phyloP scores from a whole-genome alignment of 495 filamentous ascomycete genomes.

The Arthonia radiata region DNA sequence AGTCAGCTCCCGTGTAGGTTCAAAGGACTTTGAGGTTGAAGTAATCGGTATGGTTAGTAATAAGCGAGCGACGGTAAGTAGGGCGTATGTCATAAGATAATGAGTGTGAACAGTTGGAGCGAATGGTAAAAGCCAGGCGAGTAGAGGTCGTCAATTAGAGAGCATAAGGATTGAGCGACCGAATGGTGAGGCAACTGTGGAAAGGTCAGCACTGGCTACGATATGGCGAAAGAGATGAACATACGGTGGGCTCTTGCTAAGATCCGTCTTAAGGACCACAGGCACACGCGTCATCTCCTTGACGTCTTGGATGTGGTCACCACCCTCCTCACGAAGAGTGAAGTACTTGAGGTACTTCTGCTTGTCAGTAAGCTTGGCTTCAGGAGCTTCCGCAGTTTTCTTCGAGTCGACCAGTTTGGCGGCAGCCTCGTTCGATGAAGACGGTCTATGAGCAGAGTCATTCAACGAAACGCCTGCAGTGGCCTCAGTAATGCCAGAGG shows the following conservation, averaged over 20 bases:
- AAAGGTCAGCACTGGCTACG: slow-evolving; percentile 13
- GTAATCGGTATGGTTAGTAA: too few relatives aligned
- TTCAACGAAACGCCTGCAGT: slow-evolving; percentile 66
- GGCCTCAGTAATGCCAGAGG: slow-evolving; percentile 62
- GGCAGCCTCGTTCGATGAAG: too few relatives aligned
- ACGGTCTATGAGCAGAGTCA: slow-evolving; percentile 26
- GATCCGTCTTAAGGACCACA: slow-evolving; percentile 90
- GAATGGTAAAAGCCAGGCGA: too few relatives aligned
- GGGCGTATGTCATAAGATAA: too few relatives aligned
- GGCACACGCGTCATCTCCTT: slow-evolving; percentile 92
- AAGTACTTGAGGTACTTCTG: slow-evolving; percentile 89
- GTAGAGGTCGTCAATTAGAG: too few relatives aligned
- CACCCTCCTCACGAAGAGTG: slow-evolving; percentile 70
- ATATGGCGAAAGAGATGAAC: slow-evolving; percentile 15
- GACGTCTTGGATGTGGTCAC: slow-evolving; percentile 93
- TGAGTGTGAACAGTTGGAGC: too few relatives aligned
- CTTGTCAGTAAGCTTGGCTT: slow-evolving; percentile 68
- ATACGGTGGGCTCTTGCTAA: slow-evolving; percentile 97
- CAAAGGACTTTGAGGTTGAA: too few relatives aligned
- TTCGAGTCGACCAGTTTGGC: slow-evolving; percentile 78
- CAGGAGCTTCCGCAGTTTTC: slow-evolving; percentile 66
- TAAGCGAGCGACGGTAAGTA: too few relatives aligned
- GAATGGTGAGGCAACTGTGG: slow-evolving; percentile 78
- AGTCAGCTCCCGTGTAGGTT: too few relatives aligned
- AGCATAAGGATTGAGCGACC: slow-evolving; percentile 89